A percentile compares a stretch with the other conserved stretches of the same genome.
Conservation (phyloP, 306 rosid genomes). For the Argentina anserina region DNA sequence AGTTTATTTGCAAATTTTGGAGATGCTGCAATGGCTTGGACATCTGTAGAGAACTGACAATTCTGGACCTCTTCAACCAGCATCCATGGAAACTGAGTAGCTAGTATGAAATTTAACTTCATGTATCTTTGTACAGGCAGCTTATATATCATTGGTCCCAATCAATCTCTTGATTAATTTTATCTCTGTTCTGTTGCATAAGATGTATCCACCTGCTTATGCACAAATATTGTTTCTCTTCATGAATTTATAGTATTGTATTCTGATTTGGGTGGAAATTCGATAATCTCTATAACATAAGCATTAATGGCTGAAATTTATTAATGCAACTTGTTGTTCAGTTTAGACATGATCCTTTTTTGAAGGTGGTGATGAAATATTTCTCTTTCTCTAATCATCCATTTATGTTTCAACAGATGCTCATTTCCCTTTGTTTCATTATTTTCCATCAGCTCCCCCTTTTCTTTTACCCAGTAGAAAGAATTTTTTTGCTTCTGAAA, state of each 20-base stretch:
- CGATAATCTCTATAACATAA: slow-evolving; percentile 4
- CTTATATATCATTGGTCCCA: slow-evolving; percentile 7
- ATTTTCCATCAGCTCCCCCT: background rate
- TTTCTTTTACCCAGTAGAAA: background rate
- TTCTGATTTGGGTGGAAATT: background rate
- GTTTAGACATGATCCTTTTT: background rate
- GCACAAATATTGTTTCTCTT: background rate
- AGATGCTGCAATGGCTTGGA: background rate
- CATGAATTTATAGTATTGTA: background rate
- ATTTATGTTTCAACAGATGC: background rate
- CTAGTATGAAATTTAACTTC: background rate
- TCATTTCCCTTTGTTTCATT: background rate
- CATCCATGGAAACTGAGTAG: background rate
- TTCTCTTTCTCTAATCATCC: background rate
- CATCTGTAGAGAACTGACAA: slow-evolving; percentile 8
- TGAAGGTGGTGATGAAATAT: background rate
- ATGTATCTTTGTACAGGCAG: slow-evolving; percentile 1
- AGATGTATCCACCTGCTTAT: background rate
- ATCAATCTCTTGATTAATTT: too few relatives aligned
- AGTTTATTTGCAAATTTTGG: background rate
- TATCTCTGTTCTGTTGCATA: background rate
- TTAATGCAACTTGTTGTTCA: background rate
- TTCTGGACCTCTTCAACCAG: background rate
- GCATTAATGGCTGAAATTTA: background rate
- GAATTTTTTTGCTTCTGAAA: background rate